Evolutionary conservation across 2,329 filamentous ascomycete genomes (phyloP).

Genomic region (Tolypocladium nubicola): DNA sequence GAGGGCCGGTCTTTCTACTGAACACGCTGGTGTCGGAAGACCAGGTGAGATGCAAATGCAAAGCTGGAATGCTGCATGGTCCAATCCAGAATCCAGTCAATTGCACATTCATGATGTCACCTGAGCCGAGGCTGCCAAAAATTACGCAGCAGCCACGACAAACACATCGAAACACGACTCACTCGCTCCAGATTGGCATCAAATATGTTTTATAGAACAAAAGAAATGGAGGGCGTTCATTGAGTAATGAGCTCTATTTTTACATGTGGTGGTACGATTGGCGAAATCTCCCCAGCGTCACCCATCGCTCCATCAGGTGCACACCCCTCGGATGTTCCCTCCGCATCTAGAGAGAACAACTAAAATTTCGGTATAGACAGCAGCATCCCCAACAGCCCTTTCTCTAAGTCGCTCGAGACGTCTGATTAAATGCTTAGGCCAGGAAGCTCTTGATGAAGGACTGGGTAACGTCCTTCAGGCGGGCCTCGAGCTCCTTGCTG

Average conservation of each 20-base stretch:
- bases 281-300: constrained; percentile 32
- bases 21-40: neutral
- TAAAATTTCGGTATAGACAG: constrained; percentile 37
- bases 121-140: neutral
- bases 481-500: constrained; percentile 86
- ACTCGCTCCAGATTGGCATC: neutral
- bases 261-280: constrained; percentile 47
- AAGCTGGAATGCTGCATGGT: neutral
- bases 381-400: constrained; percentile 23
- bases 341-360: constrained; percentile 34
- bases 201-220: constrained; percentile 29
- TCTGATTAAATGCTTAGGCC: constrained; percentile 32
- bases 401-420: constrained; percentile 19
- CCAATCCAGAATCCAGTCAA: neutral
- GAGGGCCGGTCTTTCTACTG: neutral
- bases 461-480: constrained; percentile 64
- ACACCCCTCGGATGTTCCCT: constrained; percentile 33
- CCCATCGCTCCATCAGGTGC: constrained; percentile 36
- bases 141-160: neutral
- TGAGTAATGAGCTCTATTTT: constrained; percentile 52
- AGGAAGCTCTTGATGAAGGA: constrained; percentile 92
- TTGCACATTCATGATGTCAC: neutral
- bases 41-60: neutral
- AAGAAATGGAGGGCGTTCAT: constrained; percentile 51
- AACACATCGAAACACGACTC: neutral